phyloP scores from a whole-genome alignment of 2,329 filamentous ascomycete genomes.

The Penicillium freii region DNA sequence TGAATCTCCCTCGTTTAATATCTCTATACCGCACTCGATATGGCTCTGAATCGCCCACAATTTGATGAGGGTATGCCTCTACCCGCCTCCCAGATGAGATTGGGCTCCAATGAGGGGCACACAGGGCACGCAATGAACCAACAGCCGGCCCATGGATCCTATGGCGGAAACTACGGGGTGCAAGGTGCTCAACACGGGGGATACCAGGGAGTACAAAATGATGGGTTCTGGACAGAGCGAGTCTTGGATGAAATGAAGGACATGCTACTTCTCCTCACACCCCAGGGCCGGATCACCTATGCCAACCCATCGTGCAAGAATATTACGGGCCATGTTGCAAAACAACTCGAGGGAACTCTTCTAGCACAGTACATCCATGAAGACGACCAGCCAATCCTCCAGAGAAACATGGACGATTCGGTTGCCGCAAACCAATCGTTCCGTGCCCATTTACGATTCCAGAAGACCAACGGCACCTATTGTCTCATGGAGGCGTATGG shows the following conservation, averaged over 20 bases:
- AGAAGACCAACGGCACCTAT: conserved; percentile 69
- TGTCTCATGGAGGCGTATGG: conserved; percentile 88
- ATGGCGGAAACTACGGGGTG: conserved; percentile 12
- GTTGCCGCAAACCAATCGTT: conserved; percentile 77
- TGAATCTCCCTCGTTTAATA: neutral
- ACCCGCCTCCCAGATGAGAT: conserved; percentile 7
- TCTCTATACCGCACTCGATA: conserved; percentile 1
- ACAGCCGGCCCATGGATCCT: conserved; percentile 13
- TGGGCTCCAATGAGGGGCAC: conserved; percentile 11
- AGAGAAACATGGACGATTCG: conserved; percentile 83
- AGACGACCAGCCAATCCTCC: conserved; percentile 79
- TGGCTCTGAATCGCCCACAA: conserved; percentile 17
- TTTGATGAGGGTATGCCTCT: conserved; percentile 12
- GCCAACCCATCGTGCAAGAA: conserved; percentile 74
- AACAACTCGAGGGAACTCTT: conserved; percentile 70
- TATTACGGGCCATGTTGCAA: conserved; percentile 71
- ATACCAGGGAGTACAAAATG: conserved; percentile 54
- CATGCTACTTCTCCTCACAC: conserved; percentile 80
- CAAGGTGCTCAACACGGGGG: conserved; percentile 12
- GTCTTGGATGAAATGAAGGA: conserved; percentile 88
- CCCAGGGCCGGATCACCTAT: conserved; percentile 79
- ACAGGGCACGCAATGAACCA: conserved; percentile 10
- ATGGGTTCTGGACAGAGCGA: conserved; percentile 79
- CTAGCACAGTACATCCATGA: conserved; percentile 81
- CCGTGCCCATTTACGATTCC: conserved; percentile 82